phyloP scores from a whole-genome alignment of 257 asterid species.

The Gentiana straminea region DNA sequence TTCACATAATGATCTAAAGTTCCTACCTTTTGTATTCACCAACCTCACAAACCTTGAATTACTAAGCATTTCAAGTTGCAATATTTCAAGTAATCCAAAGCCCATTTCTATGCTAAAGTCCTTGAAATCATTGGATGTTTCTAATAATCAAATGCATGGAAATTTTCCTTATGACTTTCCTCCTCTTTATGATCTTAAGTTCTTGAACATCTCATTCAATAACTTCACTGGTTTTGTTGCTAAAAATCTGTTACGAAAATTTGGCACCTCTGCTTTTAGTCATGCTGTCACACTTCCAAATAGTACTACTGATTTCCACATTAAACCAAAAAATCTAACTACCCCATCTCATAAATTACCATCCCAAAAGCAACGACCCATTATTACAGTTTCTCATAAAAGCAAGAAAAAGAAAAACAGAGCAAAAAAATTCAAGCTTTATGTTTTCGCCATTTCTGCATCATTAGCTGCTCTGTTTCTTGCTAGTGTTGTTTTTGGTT shows the following conservation, averaged over 20 bases:
- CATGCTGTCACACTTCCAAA: constrained; percentile 33
- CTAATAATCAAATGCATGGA: constrained; percentile 43
- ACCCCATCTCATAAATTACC: constrained; percentile 22
- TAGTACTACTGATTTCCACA: constrained; percentile 24
- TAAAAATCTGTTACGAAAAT: constrained; percentile 19
- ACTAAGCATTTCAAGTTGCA: constrained; percentile 54
- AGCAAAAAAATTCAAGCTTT: constrained; percentile 19
- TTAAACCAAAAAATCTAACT: constrained; percentile 17
- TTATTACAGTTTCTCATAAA: constrained; percentile 2
- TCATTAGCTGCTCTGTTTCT: constrained; percentile 26
- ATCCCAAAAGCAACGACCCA: constrained; percentile 4
- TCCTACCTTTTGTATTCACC: constrained; percentile 39
- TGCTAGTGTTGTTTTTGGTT: constrained; percentile 4
- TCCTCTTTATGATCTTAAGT: constrained; percentile 28
- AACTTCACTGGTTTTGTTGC: constrained; percentile 40
- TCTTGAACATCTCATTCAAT: constrained; percentile 69
- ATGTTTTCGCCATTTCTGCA: constrained; percentile 24
- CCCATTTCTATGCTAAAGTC: constrained; percentile 32
- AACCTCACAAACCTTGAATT: constrained; percentile 48
- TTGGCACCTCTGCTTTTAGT: constrained; percentile 43
- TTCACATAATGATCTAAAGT: constrained; percentile 42
- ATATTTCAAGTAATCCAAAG: constrained; percentile 39
- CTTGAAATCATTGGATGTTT: constrained; percentile 47
- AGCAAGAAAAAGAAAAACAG: constrained; percentile 12
- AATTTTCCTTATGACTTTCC: constrained; percentile 63